A percentile compares a stretch with the other conserved stretches of the same genome.
Conservation (phyloP, 2,329 filamentous ascomycete species). For the Aureobasidium subglaciale region DNA sequence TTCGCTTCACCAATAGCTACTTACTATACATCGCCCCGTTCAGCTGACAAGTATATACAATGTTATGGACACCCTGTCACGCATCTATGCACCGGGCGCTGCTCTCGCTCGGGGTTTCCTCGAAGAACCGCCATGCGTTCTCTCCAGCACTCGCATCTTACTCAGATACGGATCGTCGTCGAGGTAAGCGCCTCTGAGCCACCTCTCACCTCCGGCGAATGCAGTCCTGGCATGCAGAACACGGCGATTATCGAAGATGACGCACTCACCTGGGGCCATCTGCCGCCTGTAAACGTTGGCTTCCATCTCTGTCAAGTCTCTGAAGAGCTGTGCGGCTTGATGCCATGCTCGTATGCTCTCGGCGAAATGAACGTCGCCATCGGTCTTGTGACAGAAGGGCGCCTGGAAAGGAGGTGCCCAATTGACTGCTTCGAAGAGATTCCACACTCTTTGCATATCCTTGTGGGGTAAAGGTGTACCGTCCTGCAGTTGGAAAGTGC, state of each 20-base stretch:
- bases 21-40: too few species aligned
- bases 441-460: conserved; percentile 13
- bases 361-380: background rate
- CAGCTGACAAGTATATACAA: too few species aligned
- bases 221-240: conserved; percentile 75
- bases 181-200: conserved; percentile 82
- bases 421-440: conserved; percentile 25
- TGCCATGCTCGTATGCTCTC: conserved; percentile 38
- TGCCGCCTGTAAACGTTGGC: conserved; percentile 61
- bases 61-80: background rate
- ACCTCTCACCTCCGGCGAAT: conserved; percentile 66
- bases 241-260: conserved; percentile 84
- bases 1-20: too few species aligned
- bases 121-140: background rate
- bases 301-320: conserved; percentile 49
- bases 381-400: conserved; percentile 21
- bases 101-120: background rate
- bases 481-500: background rate
- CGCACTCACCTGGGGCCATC: conserved; percentile 75
- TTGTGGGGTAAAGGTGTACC: background rate
- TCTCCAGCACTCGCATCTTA: conserved; percentile 21
- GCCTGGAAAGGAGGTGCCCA: conserved; percentile 34
- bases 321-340: conserved; percentile 49
- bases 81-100: background rate
- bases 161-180: conserved; percentile 55